Evolutionary conservation across 2,329 filamentous ascomycete species (phyloP), one percentile per base, ranked within the genome.

Genomic region (Aspergillus sp.): DNA sequence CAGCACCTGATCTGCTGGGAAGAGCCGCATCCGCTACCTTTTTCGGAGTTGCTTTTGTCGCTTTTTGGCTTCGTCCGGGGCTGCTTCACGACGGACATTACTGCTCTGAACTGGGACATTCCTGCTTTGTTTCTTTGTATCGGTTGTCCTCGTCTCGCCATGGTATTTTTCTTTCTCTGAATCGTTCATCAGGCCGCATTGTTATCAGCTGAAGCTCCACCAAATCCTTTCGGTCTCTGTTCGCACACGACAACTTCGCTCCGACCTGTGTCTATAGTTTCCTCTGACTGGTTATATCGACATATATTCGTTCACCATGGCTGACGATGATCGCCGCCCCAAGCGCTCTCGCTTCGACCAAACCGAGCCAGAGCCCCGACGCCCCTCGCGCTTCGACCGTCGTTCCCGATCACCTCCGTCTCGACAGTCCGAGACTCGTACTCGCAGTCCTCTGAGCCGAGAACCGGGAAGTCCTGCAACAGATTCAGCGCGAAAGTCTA

Each of bases 291-390:
- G 26, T 27, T 5, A n/a, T 34, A 26, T 12, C 26, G n/a, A 41
- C 19, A n/a, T 30, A 30, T 43, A 30, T 29, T 42, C 38, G 48
- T 45, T 43, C 48, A 50, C 51, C 41, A 89, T 94, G 88, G 81
- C 86, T 56, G 88, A 93, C 60, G 77, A 84, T 53, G 86, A 90
- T 57, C 80, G 83, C 64, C 81, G 82, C 50, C 73, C 76, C 50
- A 94, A 94, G 75, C 85, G 89, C 52, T 95, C 89, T 62, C 88
- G 91, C 67, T 96, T 97, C 70, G 91, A 97, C 65, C 88, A 94
- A 68, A 93, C 83, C 41, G 88, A 91, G 65, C 82, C 86, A 4
- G 88, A 93, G 62, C 81, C 85, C 48, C 84, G 83, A 61, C 78
- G 82, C 57, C 63, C 78, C 39, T 94, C 89, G 43, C 81, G 90